Evolutionary conservation across 2,329 filamentous ascomycete species (phyloP), one percentile per base, ranked within the genome.

Genomic region (Fusarium nanum): DNA sequence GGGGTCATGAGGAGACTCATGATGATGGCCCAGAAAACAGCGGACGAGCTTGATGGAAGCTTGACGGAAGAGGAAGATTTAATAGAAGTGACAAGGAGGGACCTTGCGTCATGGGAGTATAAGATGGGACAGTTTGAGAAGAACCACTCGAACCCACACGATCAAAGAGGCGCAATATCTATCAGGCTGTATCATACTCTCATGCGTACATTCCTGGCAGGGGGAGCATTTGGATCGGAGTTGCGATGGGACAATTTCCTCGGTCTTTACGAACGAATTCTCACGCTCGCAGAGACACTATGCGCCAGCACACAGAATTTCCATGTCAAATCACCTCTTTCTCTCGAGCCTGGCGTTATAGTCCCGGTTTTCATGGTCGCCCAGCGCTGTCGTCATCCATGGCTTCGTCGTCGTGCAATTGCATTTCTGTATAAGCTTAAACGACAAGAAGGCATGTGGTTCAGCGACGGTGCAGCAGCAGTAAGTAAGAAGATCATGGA

Each of bases 361-460:
- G 70, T 79, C 13, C 76, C 77, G 1, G 59, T 77, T 4, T 80
- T 76, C 58, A 42, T 78, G 40, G 60, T 67, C 2, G 62, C 59
- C 0, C 70, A 73, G 7, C 73, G 77, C 4, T 80, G 78, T 20
- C 74, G 78, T 0, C 78, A 80, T 57, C 75, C 77, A 0, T 52
- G 71, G 27, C 47, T 79, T 1, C 72, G 78, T 3, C 68, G 76
- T 16, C 66, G 74, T 6, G 75, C 73, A 2, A 50, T 79, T 8
- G 41, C 52, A 6, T 64, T 79, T 6, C 49, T 80, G 8, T 45
- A 58, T 16, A 60, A 56, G 23, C 53, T 74, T 20, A 77, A 76
- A n/a, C 58, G 78, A 20, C 77, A 78, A 16, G 78, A 79, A 32
- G 78, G 77, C 4, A 70, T 76, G 60, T 80, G 78, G 78, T 71